A percentile compares a stretch with the other conserved stretches of the same genome.
phyloP scores from a whole-genome alignment of 257 asterid genomes.

The Primulina huaijiensis region DNA sequence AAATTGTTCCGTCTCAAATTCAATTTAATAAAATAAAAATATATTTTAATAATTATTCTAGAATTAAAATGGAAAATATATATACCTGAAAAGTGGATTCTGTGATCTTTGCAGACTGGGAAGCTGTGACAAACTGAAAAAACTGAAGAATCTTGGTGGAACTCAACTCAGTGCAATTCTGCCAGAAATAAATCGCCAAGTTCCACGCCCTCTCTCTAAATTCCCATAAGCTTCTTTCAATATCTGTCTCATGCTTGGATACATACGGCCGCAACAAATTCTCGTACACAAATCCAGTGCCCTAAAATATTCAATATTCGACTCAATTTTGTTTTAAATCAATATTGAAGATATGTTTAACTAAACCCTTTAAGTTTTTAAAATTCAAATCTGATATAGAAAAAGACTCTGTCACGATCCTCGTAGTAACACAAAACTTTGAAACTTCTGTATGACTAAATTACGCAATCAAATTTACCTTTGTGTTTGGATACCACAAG shows the following conservation, averaged over 20 bases:
- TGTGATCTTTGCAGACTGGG: conserved; percentile 29
- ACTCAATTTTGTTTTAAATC: too few relatives aligned
- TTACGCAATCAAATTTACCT: conserved; percentile 30
- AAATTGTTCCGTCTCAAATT: too few relatives aligned
- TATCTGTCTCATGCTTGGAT: conserved; percentile 56
- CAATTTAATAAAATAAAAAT: too few relatives aligned
- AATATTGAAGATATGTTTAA: too few relatives aligned
- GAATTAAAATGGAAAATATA: too few relatives aligned
- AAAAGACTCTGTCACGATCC: too few relatives aligned
- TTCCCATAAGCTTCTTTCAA: conserved; percentile 58
- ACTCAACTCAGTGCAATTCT: conserved; percentile 72
- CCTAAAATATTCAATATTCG: conserved; percentile 33
- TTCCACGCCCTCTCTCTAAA: conserved; percentile 73
- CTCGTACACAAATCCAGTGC: conserved; percentile 61
- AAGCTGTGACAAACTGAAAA: conserved; percentile 49
- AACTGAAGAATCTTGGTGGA: conserved; percentile 58
- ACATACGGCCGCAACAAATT: conserved; percentile 60
- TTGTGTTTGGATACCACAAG: conserved; percentile 87
- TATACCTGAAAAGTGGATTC: too few relatives aligned
- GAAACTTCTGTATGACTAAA: too few relatives aligned
- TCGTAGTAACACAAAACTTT: too few relatives aligned
- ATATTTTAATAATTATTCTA: too few relatives aligned
- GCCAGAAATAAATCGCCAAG: conserved; percentile 70
- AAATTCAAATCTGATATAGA: too few relatives aligned
- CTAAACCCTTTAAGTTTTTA: too few relatives aligned